These are phyloP conservation scores for Phoenix roebelenii DNA, from an alignment of 176 grass and related monocot species.

Conservation along the genomic window DNA sequence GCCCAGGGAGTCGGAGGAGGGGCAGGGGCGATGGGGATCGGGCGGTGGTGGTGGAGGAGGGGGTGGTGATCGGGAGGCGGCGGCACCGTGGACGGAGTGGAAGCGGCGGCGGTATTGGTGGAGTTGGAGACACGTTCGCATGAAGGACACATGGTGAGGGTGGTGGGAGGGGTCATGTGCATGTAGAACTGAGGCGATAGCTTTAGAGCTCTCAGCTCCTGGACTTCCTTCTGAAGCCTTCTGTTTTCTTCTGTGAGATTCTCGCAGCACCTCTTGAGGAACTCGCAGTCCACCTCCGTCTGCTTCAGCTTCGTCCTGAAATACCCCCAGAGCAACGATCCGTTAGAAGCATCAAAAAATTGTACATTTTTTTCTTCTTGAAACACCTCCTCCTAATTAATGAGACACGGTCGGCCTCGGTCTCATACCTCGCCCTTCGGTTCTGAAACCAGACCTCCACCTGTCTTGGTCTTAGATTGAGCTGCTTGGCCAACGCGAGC, in stretches of 20 bases:
- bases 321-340: not conserved
- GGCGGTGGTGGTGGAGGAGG: too few species aligned
- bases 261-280: slow-evolving; percentile 8
- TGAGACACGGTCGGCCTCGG: too few species aligned
- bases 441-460: slow-evolving; percentile 13
- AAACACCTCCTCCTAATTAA: too few species aligned
- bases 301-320: slow-evolving; percentile 11
- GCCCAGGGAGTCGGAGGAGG: too few species aligned
- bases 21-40: too few species aligned
- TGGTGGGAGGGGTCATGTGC: slow-evolving; percentile 6
- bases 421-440: slow-evolving; percentile 1
- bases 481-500: not conserved
- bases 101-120: not conserved
- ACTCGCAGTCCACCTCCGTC: slow-evolving; percentile 13
- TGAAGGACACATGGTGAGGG: slow-evolving; percentile 3
- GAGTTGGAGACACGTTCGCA: slow-evolving; percentile 8
- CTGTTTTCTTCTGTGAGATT: slow-evolving; percentile 1
- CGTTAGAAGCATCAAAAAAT: too few species aligned
- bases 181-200: slow-evolving; percentile 8
- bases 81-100: too few species aligned
- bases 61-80: too few species aligned
- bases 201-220: slow-evolving; percentile 7
- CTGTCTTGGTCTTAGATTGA: slow-evolving; percentile 8
- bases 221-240: slow-evolving; percentile 2
- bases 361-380: too few species aligned